Percentiles rank a stretch among this genome's conserved stretches.
These are phyloP conservation scores for Colletotrichum horii DNA, from an alignment of 2,329 filamentous ascomycete species.

Conservation along the genomic window DNA sequence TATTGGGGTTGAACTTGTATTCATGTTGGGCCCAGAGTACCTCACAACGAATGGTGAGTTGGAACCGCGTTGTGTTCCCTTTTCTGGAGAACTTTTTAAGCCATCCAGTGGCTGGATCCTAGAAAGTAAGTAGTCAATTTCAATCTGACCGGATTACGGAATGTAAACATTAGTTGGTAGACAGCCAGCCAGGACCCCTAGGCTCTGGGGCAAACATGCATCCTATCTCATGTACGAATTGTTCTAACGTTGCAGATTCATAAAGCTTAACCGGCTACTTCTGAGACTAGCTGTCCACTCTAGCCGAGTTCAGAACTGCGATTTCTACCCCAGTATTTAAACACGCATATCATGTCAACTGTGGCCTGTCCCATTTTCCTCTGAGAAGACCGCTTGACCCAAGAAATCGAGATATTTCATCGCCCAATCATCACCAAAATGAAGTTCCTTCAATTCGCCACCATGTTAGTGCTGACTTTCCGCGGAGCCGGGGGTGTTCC, in stretches of 20 bases:
- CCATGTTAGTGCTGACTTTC: background rate
- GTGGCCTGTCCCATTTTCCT: too few species aligned
- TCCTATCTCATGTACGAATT: background rate
- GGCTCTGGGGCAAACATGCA: background rate
- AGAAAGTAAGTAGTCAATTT: background rate
- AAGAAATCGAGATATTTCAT: background rate
- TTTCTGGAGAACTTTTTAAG: too few species aligned
- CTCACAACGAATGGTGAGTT: background rate
- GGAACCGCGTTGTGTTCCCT: accelerated
- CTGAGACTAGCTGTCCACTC: background rate
- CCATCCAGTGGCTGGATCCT: too few species aligned
- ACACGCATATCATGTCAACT: background rate
- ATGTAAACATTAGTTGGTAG: background rate
- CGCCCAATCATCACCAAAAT: background rate
- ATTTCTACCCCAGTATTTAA: background rate
- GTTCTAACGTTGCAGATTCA: background rate
- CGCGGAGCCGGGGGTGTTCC: background rate
- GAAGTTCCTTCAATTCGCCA: background rate
- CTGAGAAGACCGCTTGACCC: accelerated
- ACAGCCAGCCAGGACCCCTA: background rate
- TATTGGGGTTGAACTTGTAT: background rate
- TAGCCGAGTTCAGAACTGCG: background rate
- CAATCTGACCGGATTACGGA: background rate
- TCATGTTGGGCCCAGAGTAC: background rate
- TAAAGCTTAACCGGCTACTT: background rate